Evolutionary conservation across 2,329 filamentous ascomycete genomes (phyloP).

Genomic region (Neophaeococcomyces aloes): DNA sequence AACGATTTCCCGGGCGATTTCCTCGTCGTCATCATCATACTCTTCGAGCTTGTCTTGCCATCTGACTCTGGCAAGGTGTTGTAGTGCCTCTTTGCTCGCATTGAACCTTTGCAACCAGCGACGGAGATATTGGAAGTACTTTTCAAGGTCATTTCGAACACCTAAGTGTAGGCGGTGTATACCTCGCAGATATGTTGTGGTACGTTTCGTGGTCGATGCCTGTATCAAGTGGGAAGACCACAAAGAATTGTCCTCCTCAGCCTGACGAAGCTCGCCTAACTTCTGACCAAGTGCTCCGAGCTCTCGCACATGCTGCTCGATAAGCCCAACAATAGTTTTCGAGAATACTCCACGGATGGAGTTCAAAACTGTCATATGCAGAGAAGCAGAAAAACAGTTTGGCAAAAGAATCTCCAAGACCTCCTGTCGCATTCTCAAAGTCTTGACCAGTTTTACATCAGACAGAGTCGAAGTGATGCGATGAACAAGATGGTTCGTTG

Average conservation of each 20-base stretch:
- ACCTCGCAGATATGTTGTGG: slow-evolving; percentile 10
- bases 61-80: slow-evolving; percentile 10
- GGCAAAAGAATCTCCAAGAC: slow-evolving; percentile 67
- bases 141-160: slow-evolving; percentile 7
- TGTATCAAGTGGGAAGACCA: slow-evolving; percentile 16
- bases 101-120: slow-evolving; percentile 13
- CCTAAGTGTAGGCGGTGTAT: slow-evolving; percentile 17
- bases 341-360: slow-evolving; percentile 60
- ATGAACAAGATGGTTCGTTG: not conserved
- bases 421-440: slow-evolving; percentile 59
- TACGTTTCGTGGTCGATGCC: slow-evolving; percentile 8
- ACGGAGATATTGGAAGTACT: slow-evolving; percentile 3
- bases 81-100: slow-evolving; percentile 9
- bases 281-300: slow-evolving; percentile 10
- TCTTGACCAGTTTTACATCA: slow-evolving; percentile 19
- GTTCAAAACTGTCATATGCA: slow-evolving; percentile 42
- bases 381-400: slow-evolving; percentile 50
- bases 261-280: not conserved
- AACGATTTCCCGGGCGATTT: slow-evolving; percentile 13
- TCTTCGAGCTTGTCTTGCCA: slow-evolving; percentile 23
- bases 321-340: slow-evolving; percentile 28
- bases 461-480: not conserved
- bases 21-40: slow-evolving; percentile 21
- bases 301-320: slow-evolving; percentile 8
- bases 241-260: not conserved